Percentiles rank a stretch among this genome's conserved stretches.
Conservation (phyloP, 768 basidiomycete genomes). For the Glaciozyma martinii region DNA sequence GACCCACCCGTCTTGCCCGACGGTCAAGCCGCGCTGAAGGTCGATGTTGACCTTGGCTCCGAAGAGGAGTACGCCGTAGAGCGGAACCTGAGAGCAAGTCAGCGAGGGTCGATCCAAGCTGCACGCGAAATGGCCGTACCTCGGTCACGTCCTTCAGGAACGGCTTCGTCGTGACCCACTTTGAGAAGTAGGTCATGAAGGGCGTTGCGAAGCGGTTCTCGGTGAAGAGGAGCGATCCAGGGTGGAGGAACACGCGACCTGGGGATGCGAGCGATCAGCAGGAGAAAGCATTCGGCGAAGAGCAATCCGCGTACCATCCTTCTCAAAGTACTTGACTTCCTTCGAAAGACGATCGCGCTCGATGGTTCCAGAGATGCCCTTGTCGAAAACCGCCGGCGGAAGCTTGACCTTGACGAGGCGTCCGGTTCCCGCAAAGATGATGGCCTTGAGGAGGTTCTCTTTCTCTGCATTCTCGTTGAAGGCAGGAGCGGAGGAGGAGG, state of each 20-base stretch:
- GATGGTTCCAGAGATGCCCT: slow-evolving; percentile 70
- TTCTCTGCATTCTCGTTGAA: slow-evolving; percentile 61
- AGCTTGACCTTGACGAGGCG: slow-evolving; percentile 67
- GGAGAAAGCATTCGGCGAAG: no score
- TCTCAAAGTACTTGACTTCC: slow-evolving; percentile 74
- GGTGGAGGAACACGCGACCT: slow-evolving; percentile 68
- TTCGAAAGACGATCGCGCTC: slow-evolving; percentile 74
- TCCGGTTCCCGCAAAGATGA: slow-evolving; percentile 76
- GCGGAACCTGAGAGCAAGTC: slow-evolving; percentile 53
- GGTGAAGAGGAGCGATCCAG: slow-evolving; percentile 67
- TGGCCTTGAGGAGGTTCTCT: slow-evolving; percentile 68
- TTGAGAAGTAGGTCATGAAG: slow-evolving; percentile 75
- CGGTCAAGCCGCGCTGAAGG: slow-evolving; percentile 68
- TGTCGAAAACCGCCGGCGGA: slow-evolving; percentile 71
- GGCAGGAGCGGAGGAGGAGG: slow-evolving; percentile 45
- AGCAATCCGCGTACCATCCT: slow-evolving; percentile 41
- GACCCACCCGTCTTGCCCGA: slow-evolving; percentile 46
- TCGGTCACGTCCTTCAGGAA: slow-evolving; percentile 82
- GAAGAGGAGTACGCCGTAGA: slow-evolving; percentile 77
- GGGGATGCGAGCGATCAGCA: not conserved
- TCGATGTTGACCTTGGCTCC: slow-evolving; percentile 71
- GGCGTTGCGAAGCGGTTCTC: slow-evolving; percentile 64
- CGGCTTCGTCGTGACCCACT: slow-evolving; percentile 69
- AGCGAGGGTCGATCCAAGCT: not conserved
- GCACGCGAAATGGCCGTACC: slow-evolving; percentile 43